phyloP scores from a whole-genome alignment of 441 rosid genomes.

The Metrosideros polymorpha region DNA sequence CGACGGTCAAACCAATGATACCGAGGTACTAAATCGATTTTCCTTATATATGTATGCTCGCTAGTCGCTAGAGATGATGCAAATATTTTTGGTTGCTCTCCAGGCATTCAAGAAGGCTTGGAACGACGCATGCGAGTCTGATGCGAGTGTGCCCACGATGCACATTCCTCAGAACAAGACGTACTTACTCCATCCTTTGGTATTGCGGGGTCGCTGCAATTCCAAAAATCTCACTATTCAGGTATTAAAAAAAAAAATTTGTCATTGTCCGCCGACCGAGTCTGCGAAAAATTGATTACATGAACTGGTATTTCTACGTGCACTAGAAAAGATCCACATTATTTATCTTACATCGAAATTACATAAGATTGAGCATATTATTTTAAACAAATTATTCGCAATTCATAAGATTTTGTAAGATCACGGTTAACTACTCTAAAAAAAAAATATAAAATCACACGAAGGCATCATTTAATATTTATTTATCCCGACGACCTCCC shows the following conservation, averaged over 20 bases:
- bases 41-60: background rate
- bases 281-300: fast-evolving
- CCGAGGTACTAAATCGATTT: background rate
- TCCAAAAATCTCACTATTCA: background rate
- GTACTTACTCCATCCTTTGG: background rate
- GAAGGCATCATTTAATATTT: fast-evolving
- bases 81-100: background rate
- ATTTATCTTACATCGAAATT: background rate
- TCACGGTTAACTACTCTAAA: fast-evolving
- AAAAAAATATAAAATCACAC: background rate
- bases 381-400: fast-evolving
- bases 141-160: background rate
- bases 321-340: background rate
- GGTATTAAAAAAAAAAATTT: background rate
- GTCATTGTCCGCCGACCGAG: fast-evolving
- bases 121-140: background rate
- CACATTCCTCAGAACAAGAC: background rate
- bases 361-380: fast-evolving
- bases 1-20: background rate
- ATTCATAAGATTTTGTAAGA: fast-evolving
- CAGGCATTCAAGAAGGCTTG: background rate
- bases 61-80: background rate
- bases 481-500: background rate
- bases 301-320: background rate
- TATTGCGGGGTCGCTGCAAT: background rate